A percentile compares a stretch with the other conserved stretches of the same genome.
phyloP scores from a whole-genome alignment of 495 filamentous ascomycete genomes.

The Hapsidospora chrysogenum region DNA sequence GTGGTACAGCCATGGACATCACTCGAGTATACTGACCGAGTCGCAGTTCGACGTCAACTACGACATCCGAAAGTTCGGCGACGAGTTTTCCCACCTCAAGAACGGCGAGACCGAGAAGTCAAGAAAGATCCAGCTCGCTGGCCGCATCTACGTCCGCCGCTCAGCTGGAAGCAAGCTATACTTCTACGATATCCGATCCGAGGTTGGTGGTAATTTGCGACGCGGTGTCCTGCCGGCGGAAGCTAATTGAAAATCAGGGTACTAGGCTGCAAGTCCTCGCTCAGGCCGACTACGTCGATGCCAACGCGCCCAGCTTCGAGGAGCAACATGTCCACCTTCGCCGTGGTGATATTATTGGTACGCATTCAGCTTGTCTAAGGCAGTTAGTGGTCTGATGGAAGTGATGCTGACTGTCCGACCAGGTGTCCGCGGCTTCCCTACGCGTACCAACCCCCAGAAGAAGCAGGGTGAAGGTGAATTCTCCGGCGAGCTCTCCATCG shows the following conservation, averaged over 20 bases:
- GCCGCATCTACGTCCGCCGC: conserved; percentile 80
- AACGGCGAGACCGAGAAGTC: conserved; percentile 72
- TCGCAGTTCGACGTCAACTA: conserved; percentile 61
- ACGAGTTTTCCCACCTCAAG: conserved; percentile 57
- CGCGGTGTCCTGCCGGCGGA: conserved; percentile 10
- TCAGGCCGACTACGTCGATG: conserved; percentile 53
- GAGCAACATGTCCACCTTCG: conserved; percentile 81
- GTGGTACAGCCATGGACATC: background rate
- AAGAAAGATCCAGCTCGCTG: conserved; percentile 55
- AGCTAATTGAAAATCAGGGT: conserved; percentile 27
- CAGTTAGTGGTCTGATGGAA: background rate
- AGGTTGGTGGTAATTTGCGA: conserved; percentile 15
- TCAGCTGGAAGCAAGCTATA: conserved; percentile 66
- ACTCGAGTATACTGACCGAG: background rate
- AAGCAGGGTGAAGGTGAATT: conserved; percentile 45
- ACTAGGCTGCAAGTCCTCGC: conserved; percentile 83
- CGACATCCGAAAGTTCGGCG: conserved; percentile 59
- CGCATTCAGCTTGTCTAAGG: conserved; percentile 7
- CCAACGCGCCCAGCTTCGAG: conserved; percentile 47
- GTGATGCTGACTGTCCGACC: background rate
- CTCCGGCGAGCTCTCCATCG: conserved; percentile 76
- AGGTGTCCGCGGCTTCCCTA: conserved; percentile 69
- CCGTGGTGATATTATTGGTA: conserved; percentile 72
- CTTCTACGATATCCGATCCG: conserved; percentile 83
- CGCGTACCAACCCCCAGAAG: conserved; percentile 79